Percentiles rank a stretch among this genome's conserved stretches.
These are phyloP conservation scores for Daedaleopsis sinensis DNA, from an alignment of 768 basidiomycete species.

Conservation along the genomic window DNA sequence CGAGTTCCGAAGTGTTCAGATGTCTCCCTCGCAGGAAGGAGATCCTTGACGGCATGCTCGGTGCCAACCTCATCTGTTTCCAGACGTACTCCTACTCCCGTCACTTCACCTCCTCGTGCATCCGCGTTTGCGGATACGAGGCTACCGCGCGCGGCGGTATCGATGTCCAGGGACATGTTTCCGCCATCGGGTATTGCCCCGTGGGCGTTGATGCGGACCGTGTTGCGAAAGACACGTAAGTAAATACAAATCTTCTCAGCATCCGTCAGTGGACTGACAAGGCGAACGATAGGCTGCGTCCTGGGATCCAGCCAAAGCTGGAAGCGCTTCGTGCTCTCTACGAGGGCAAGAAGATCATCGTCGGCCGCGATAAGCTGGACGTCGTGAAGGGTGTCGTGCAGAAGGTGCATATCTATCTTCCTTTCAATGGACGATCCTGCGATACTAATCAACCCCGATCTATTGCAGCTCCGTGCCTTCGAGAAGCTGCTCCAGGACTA, in stretches of 20 bases:
- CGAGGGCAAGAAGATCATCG: constrained; percentile 97
- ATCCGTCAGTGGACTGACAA: constrained; percentile 1
- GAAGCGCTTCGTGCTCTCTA: constrained; percentile 83
- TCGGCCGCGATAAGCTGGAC: constrained; percentile 96
- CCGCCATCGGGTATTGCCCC: constrained; percentile 85
- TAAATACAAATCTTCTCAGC: constrained; percentile 1
- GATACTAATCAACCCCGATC: neutral
- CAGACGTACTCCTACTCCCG: constrained; percentile 90
- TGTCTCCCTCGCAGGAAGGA: constrained; percentile 72
- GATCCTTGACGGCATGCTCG: constrained; percentile 97
- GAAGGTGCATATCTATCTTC: constrained; percentile 55
- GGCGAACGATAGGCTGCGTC: constrained; percentile 50
- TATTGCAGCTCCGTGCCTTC: constrained; percentile 85
- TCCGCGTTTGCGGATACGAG: constrained; percentile 96
- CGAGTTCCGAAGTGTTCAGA: constrained; percentile 90
- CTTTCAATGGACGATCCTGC: neutral
- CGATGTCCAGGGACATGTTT: constrained; percentile 86
- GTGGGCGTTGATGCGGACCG: constrained; percentile 95
- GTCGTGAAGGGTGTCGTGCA: constrained; percentile 98
- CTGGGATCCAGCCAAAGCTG: constrained; percentile 89
- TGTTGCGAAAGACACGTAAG: constrained; percentile 79
- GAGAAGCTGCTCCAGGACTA: constrained; percentile 92
- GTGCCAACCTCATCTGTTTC: constrained; percentile 96
- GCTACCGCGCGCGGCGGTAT: constrained; percentile 62
- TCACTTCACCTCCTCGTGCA: constrained; percentile 93